A percentile compares a stretch with the other conserved stretches of the same genome.
Evolutionary conservation across 495 filamentous ascomycete genomes (phyloP).

Genomic region (Bacidia rubella): DNA sequence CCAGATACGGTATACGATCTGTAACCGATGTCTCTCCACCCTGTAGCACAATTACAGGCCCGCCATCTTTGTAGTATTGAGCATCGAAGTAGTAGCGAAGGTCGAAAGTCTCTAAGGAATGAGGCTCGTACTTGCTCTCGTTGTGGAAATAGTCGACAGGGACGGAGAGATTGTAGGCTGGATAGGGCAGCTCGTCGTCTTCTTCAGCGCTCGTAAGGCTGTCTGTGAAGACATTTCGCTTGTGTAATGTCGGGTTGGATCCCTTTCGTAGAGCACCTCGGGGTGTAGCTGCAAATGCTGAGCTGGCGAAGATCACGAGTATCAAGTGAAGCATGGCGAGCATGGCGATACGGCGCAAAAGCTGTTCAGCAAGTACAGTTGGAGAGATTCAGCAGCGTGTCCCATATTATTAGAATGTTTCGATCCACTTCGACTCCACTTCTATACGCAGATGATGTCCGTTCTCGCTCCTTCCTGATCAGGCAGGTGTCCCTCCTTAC

Average conservation of each 20-base stretch:
- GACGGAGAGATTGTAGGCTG: conserved; percentile 47
- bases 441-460: neutral
- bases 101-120: conserved; percentile 42
- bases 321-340: neutral
- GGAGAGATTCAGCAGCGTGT: neutral
- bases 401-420: neutral
- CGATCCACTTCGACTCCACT: neutral
- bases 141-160: conserved; percentile 69
- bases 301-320: neutral
- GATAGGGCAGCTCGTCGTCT: conserved; percentile 26
- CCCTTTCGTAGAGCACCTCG: neutral
- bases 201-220: neutral
- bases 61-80: conserved; percentile 49
- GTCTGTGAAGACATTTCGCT: neutral
- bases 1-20: conserved; percentile 46
- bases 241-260: neutral
- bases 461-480: neutral
- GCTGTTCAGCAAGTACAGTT: neutral
- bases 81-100: conserved; percentile 66
- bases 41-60: conserved; percentile 57
- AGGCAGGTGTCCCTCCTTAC: neutral
- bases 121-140: conserved; percentile 54
- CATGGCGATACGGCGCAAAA: neutral
- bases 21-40: conserved; percentile 48
- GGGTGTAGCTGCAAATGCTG: neutral